Conservation (phyloP, 352 stramenopile genomes). For the Phytophthora syringae region DNA sequence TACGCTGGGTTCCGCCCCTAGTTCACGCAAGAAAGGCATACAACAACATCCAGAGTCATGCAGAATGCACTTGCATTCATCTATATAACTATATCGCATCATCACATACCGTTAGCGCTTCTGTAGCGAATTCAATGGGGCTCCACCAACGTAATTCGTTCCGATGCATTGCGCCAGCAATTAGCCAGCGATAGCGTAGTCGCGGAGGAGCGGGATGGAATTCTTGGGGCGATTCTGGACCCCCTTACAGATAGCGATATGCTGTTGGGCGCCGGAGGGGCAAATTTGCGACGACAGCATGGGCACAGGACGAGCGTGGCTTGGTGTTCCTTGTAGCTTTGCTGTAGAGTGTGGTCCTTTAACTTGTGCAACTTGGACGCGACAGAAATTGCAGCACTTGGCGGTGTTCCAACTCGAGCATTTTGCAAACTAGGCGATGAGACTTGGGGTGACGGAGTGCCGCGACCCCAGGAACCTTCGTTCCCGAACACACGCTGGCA, state of each 20-base stretch:
- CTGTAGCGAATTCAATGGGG: constrained; percentile 3
- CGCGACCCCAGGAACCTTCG: constrained; percentile 78
- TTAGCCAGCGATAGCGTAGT: constrained; percentile 74
- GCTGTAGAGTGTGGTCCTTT: constrained; percentile 66
- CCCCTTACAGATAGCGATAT: constrained; percentile 87
- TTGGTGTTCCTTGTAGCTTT: constrained; percentile 83
- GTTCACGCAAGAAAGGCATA: constrained; percentile 20
- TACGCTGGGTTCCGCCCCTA: constrained; percentile 89
- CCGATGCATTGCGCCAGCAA: not conserved
- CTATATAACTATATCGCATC: constrained; percentile 22
- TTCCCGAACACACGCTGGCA: constrained; percentile 83
- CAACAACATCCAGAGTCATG: constrained; percentile 9
- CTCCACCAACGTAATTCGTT: not conserved
- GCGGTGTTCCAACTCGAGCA: constrained; percentile 13
- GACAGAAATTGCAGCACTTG: constrained; percentile 18
- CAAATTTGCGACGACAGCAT: constrained; percentile 82
- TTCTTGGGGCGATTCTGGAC: constrained; percentile 86
- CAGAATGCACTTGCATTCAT: constrained; percentile 27
- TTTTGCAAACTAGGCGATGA: constrained; percentile 17
- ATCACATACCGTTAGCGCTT: constrained; percentile 20
- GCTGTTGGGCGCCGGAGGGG: constrained; percentile 79
- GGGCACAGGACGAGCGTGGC: constrained; percentile 82
- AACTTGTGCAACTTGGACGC: constrained; percentile 38
- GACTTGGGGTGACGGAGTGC: constrained; percentile 26
- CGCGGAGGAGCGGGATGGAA: constrained; percentile 62